Evolutionary conservation across 768 basidiomycete species (phyloP), one percentile per base, ranked within the genome.

Genomic region (Lentinula edodes): DNA sequence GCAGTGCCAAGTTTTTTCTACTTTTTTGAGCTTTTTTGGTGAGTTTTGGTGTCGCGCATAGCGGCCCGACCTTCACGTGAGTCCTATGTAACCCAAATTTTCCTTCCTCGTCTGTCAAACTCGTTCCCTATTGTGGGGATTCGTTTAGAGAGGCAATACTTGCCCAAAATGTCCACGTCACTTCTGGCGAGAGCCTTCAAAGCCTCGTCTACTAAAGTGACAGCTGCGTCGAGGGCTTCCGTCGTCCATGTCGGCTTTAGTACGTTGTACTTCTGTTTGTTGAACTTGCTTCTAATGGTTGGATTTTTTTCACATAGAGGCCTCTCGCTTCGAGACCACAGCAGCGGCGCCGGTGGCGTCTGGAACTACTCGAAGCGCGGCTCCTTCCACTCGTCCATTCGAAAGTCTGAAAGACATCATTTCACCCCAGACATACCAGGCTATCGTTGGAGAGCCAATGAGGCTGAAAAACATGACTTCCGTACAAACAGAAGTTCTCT

Each of bases 401-500:
- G 55, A 64, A 12, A 66, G 73, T 13, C 69, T 86, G 20, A 64
- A 76, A 28, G 76, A 72, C 34, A 65, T 63, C 15, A 58, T 89
- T 41, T 72, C 79, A 35, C 57, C 62, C 8, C 53, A 71, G 3
- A 81, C 84, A 0, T 73, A 89, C 20, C 77, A 80, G 56, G 89
- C 91, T 10, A 77, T 94, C 51, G 86, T 81, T 2, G 67, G 74
- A 42, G 73, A 71, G 20, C 91, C 92, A 0, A 89, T 93, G 79
- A 75, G 80, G 18, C 81, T 91, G 62, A 78, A 71, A 6, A 76
- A 78, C 52, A 93, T 96, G 93, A 87, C 90, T 0, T 70, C 85
- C 5, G 95, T 98, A 2, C 95, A 97, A 71, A 82, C 84, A 8
- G 81, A 86, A 57, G 92, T 98, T 6, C 76, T 93, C 2, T 80